Percentiles rank a stretch among this genome's conserved stretches.
Evolutionary conservation across 2,329 filamentous ascomycete genomes (phyloP).

Genomic region (Ceratocystis ficicola): DNA sequence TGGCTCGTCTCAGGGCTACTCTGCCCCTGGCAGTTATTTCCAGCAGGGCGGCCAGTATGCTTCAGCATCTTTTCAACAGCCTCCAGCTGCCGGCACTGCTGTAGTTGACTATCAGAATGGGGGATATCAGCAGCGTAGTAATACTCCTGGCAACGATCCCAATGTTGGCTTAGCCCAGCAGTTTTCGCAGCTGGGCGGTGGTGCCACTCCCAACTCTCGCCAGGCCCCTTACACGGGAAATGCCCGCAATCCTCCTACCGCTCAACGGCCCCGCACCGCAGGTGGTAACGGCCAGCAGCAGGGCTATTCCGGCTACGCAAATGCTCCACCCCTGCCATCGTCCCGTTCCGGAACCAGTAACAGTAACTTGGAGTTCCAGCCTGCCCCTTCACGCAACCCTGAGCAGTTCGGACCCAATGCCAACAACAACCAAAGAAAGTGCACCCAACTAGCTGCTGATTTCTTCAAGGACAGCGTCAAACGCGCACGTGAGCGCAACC

Average conservation of each 20-base stretch:
- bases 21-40: slow-evolving; percentile 26
- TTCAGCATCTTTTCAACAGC: slow-evolving; percentile 29
- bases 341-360: slow-evolving; percentile 46
- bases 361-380: slow-evolving; percentile 48
- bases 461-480: slow-evolving; percentile 99
- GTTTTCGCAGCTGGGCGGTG: slow-evolving; percentile 77
- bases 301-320: slow-evolving; percentile 54
- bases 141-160: slow-evolving; percentile 59
- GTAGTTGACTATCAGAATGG: slow-evolving; percentile 38
- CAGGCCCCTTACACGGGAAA: slow-evolving; percentile 46
- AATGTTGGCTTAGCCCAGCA: slow-evolving; percentile 89
- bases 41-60: slow-evolving; percentile 38
- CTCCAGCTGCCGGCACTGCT: slow-evolving; percentile 30
- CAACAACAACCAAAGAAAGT: slow-evolving; percentile 60
- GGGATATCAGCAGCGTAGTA: slow-evolving; percentile 41
- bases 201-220: slow-evolving; percentile 47
- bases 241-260: slow-evolving; percentile 49
- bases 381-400: slow-evolving; percentile 73
- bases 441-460: slow-evolving; percentile 60
- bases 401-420: slow-evolving; percentile 58
- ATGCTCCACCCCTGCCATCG: slow-evolving; percentile 51
- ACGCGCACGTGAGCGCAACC: slow-evolving; percentile 85
- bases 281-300: slow-evolving; percentile 53
- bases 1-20: slow-evolving; percentile 30
- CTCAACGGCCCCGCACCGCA: slow-evolving; percentile 71